Evolutionary conservation across 345 rosid genomes (phyloP), one percentile per base, ranked within the genome.

Genomic region (Geranium rotundifolium): DNA sequence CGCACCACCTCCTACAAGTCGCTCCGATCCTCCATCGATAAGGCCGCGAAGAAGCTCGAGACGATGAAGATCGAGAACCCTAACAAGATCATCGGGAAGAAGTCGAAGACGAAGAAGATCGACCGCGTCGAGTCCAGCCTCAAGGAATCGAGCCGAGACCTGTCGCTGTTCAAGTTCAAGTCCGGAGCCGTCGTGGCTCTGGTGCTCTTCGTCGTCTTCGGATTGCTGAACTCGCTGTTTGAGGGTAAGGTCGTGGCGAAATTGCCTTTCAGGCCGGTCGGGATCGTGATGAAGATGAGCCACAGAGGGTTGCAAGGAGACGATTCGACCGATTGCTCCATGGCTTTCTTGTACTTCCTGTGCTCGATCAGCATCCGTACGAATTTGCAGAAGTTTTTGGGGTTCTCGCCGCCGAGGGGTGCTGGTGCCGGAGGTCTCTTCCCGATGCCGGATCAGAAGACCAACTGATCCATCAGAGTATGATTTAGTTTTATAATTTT

Each of bases 111-210:
- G 74, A 90, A 85, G 89, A 93, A 88, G 77, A 88, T 93, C 50
- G 97, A 93, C 75, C 96, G 99, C 67, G 95, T 93, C 41, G 99
- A 93, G 76, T 65, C 96, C 62, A 86, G 92, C 65, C 77, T 93
- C 59, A 93, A 90, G 63, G 99, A 93, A 63, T 86, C 99, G 29
- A 90, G 86, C 76, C 86, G 99, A 61, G 97, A 90, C 71, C 82
- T 93, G 7, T 93, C 99, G 6, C 85, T 93, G 50, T 93, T 93
- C 90, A 93, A 93, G 89, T 88, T 93, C 89, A 93, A 93, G 76
- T 93, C 99, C 59, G 99, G 99, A 19, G 97, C 96, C 41, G 99
- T 93, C 19, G 97, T 93, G 7, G 99, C 99, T 1, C 67, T 93
- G 19, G 97, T 90, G 29, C 85, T 93, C 63, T 81, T 93, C 77